Base-by-base conservation (phyloP, 495 filamentous ascomycete species). In the Apiosordaria backusii region DNA sequence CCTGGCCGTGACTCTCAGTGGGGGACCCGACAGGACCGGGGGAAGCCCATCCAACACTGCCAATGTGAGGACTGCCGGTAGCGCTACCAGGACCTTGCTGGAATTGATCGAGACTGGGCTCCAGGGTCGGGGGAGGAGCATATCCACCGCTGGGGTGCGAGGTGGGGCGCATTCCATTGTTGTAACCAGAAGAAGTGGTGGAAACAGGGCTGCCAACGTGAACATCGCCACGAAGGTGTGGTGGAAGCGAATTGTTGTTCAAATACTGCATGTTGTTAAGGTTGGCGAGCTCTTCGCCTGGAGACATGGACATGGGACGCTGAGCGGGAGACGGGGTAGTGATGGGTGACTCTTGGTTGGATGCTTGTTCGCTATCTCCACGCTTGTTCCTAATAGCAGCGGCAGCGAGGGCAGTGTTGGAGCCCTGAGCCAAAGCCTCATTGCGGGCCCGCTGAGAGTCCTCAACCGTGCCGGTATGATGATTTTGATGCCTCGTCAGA, bases 391-490 rank as follows among this genome's bases (percentile, higher is more conserved):
- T 77, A 67, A 83, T 79, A 65, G 80, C 79, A 61, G 85, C 80
- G 22, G 60, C 63, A 27, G 87, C 82, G n/a, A 86, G 88, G 71
- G 93, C 68, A n/a, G 68, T 69, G 54, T 52, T 72, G 26, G 73
- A 70, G 24, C 73, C 82, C 55, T 88, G 89, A 26, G 93, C 92
- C 18, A 82, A 67, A 10, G 75, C 78, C 55, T 77, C 74, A 50
- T 92, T 93, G 0, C 92, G 97, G 9, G 93, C 92, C 4, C 88
- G 90, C 5, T 91, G 92, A 7, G 95, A 90, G 74, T 99, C 95
- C 73, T 97, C 95, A 21, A 99, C 89, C 0, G 93, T 98, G 5
- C 93, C 95, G 27, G 91, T 95, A 72, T 99, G 95, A 64, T 96
- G 91, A 65, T 97, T 97, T 78, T 97, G 92, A 75, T 99, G 95